phyloP scores from a whole-genome alignment of 148 eudicot species.

The Cornus kousa region DNA sequence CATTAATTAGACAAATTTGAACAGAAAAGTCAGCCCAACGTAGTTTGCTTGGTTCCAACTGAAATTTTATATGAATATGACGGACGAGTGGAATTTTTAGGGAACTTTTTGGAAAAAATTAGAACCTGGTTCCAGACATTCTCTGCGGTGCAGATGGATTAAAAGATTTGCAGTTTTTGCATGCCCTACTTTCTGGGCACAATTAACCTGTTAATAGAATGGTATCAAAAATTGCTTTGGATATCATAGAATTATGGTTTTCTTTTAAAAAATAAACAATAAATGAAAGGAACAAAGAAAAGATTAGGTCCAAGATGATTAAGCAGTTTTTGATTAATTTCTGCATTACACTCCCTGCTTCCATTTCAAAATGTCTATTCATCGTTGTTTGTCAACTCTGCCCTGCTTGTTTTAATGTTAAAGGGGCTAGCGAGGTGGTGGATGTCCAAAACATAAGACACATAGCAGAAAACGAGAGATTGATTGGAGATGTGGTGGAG shows the following conservation, averaged over 20 bases:
- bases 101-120: too few relatives aligned
- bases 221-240: not conserved
- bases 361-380: not conserved
- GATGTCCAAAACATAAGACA: conserved; percentile 63
- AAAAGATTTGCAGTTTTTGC: not conserved
- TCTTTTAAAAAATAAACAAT: too few relatives aligned
- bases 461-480: conserved; percentile 46
- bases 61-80: not conserved
- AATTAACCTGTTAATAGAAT: not conserved
- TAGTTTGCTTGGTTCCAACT: not conserved
- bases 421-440: conserved; percentile 60
- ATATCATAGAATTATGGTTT: too few relatives aligned
- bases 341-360: not conserved
- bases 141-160: not conserved
- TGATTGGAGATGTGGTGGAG: conserved; percentile 53
- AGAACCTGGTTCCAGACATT: not conserved
- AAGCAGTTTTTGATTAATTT: not conserved
- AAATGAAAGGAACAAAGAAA: not conserved
- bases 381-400: conserved; percentile 3
- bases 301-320: not conserved
- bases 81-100: not conserved
- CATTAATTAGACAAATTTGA: not conserved
- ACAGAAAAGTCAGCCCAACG: not conserved
- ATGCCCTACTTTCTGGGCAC: not conserved
- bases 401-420: not conserved